Base-by-base conservation (phyloP, 139 green algal genomes). In the Zygnema circumcarinatum region DNA sequence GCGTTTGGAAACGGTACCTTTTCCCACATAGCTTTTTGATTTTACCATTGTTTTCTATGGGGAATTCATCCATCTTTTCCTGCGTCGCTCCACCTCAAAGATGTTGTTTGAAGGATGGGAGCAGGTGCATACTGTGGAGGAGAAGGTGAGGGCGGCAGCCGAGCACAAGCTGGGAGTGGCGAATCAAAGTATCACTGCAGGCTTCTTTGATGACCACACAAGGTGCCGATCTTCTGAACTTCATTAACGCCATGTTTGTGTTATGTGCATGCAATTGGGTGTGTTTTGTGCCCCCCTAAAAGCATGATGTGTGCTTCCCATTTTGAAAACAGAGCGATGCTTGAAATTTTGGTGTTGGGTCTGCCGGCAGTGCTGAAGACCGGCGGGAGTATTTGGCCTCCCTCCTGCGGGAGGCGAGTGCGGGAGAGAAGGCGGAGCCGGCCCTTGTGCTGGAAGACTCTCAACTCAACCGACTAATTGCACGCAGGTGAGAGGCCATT, bases 1-100 rank as follows among this genome's bases (percentile, higher is more conserved):
- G 83, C 91, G 94, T 35, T 90, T 98, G 2, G 79, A 97, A 7
- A 92, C 93, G 29, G 90, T 91, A 11, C 7, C 69, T 78, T 41
- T 39, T 41, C 69, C 69, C 16, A 22, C 69, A 3, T 78, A 7
- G 16, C 69, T 11, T 25, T 41, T 41, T 78, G 35, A 22, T 78
- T 39, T 20, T 41, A 16, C 69, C 35, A 78, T 22, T 78, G 16
- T n/a, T n/a, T n/a, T n/a, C n/a, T n/a, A n/a, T n/a, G n/a, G n/a
- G n/a, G n/a, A n/a, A n/a, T n/a, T n/a, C n/a, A n/a, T n/a, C n/a
- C n/a, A n/a, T n/a, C n/a, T n/a, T n/a, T n/a, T n/a, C n/a, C n/a
- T n/a, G n/a, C n/a, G n/a, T n/a, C n/a, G n/a, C n/a, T n/a, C n/a
- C n/a, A n/a, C n/a, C n/a, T n/a, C n/a, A n/a, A n/a, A n/a, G n/a